Base-by-base conservation (phyloP, 768 basidiomycete genomes). In the Boletus vermiculosoides region DNA sequence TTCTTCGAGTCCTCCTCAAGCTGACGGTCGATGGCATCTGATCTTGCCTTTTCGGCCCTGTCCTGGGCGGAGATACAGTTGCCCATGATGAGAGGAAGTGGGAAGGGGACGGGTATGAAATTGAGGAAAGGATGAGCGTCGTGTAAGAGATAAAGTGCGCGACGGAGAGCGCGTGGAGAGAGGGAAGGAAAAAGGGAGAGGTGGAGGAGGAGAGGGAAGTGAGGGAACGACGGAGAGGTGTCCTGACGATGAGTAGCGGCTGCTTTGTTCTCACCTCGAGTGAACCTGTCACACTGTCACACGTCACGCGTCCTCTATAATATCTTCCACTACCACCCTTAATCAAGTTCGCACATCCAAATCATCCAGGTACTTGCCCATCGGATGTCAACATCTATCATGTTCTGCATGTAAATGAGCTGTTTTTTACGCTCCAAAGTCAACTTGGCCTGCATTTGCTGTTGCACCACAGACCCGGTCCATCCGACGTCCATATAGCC, bases 1-100 rank as follows among this genome's bases (percentile, higher is more conserved):
- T 81, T 85, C 71, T 83, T 85, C 16, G 80, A 81, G 71, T 95
- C 94, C 74, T 94, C 92, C 68, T 94, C 92, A 52, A 94, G 83
- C 73, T 85, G 81, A 60, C 81, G 83, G 79, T 94, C 92, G 64
- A 94, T 94, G 66, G 78, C 76, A 70, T 88, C 86, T 18, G 86
- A 88, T 68, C 78, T 78, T 47, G 81, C 79, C 69, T 81, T 84
- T 60, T 80, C 85, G 31, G 77, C 80, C 49, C 78, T 79, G 73
- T 86, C 85, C 52, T 73, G 71, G 33, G 73, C 70, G 54, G 78
- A 88, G 42, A 86, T 75, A 69, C 87, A 88, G 70, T 84, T 86
- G 58, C 87, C 87, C 87, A 89, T 88, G 50, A 63, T 23, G 40
- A 55, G n/a, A 18, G 23, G 20, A 16, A 33, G 44, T 6, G 22